A percentile compares a stretch with the other conserved stretches of the same genome.
Evolutionary conservation across 495 filamentous ascomycete species (phyloP).

Genomic region (Hypoxylon cercidicola): DNA sequence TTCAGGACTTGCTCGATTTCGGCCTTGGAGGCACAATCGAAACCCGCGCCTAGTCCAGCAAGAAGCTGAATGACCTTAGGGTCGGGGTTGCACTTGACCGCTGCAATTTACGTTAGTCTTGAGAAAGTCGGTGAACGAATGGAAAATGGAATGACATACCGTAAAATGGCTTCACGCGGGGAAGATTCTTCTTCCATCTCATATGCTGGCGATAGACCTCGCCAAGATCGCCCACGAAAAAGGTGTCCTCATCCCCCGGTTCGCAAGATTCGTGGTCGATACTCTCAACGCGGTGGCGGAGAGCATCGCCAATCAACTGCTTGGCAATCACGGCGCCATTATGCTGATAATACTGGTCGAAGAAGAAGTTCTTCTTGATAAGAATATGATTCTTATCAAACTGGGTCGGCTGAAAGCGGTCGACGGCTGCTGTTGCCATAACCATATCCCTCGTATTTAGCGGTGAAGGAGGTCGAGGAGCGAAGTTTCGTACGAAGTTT

Average conservation of each 20-base stretch:
- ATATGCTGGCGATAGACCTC: slow-evolving; percentile 99
- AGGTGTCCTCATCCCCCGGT: slow-evolving; percentile 92
- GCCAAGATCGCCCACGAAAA: slow-evolving; percentile 97
- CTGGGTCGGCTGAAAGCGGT: slow-evolving; percentile 53
- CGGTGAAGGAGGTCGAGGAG: slow-evolving; percentile 32
- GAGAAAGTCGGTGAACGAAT: not conserved
- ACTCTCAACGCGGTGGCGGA: slow-evolving; percentile 81
- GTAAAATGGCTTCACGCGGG: slow-evolving; percentile 95
- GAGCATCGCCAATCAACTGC: slow-evolving; percentile 76
- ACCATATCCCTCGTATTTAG: slow-evolving; percentile 58
- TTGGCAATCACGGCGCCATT: slow-evolving; percentile 57
- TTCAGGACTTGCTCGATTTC: slow-evolving; percentile 92
- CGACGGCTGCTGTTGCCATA: slow-evolving; percentile 63
- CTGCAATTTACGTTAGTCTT: slow-evolving; percentile 59
- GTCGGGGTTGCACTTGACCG: slow-evolving; percentile 98
- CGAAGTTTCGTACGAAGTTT: slow-evolving; percentile 20
- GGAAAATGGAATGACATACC: slow-evolving; percentile 63
- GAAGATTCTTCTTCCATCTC: slow-evolving; percentile 95
- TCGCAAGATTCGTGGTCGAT: slow-evolving; percentile 88
- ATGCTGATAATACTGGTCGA: slow-evolving; percentile 47
- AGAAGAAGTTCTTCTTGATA: slow-evolving; percentile 53
- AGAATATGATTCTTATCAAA: slow-evolving; percentile 59
- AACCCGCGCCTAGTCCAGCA: slow-evolving; percentile 87
- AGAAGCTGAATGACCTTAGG: slow-evolving; percentile 88
- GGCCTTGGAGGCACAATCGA: slow-evolving; percentile 97